Evolutionary conservation across 371 early-diverging fungal genomes (phyloP), one percentile per base, ranked within the genome.

Genomic region (Mortierella sp.): DNA sequence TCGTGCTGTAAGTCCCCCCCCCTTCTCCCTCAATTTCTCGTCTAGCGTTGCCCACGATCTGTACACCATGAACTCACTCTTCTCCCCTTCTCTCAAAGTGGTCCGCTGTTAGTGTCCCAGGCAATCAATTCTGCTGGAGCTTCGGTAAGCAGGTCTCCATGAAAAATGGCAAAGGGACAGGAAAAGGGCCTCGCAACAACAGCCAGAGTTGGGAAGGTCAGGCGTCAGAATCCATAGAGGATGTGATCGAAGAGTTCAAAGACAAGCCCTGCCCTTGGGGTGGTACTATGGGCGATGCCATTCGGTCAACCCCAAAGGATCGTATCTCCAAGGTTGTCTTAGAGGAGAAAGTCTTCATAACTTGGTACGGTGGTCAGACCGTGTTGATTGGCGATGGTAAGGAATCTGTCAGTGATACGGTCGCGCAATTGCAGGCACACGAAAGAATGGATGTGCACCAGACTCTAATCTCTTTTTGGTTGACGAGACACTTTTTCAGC

Each of bases 351-450:
- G n/a, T 55, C 19, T 64, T 54, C 39, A 28, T 26, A 2, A 64
- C 51, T 19, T 64, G 65, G 65, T 39, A 57, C 26, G 27, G 27
- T 30, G 38, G 45, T 3, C 39, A 58, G 30, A 64, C 48, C 8
- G 65, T 64, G 10, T 45, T 64, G 5, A 24, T 64, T 3, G 65
- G 65, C 38, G 65, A 64, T 31, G 57, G 57, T 57, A 57, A 57
- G 47, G n/a, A n/a, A n/a, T n/a, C 34, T 10, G 4, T 34, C 34
- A 34, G 24, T n/a, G n/a, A n/a, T n/a, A n/a, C n/a, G n/a, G n/a
- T n/a, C n/a, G n/a, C n/a, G n/a, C n/a, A n/a, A n/a, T n/a, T n/a
- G n/a, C n/a, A n/a, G n/a, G n/a, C n/a, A n/a, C n/a, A n/a, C n/a
- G n/a, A n/a, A n/a, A n/a, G n/a, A n/a, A n/a, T n/a, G n/a, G n/a